phyloP scores from a whole-genome alignment of 371 early-diverging fungal genomes.

The Rhizopus microsporus region DNA sequence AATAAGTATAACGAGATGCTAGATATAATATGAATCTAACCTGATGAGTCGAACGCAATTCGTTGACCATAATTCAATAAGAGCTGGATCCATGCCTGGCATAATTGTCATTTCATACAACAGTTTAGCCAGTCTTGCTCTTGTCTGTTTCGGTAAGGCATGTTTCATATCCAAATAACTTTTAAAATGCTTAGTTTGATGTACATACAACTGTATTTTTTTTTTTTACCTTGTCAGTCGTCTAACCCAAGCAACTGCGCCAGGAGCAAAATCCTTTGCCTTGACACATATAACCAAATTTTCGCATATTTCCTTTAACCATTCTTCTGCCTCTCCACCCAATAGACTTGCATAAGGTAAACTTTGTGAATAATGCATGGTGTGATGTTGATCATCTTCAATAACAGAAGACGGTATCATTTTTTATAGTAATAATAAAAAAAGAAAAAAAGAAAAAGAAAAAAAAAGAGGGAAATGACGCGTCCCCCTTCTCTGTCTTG shows the following conservation, averaged over 20 bases:
- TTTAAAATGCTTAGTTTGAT: neutral
- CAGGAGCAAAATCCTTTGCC: slow-evolving; percentile 64
- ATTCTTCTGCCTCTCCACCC: slow-evolving; percentile 54
- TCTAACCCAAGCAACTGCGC: slow-evolving; percentile 59
- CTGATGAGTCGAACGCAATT: slow-evolving; percentile 59
- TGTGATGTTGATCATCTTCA: slow-evolving; percentile 42
- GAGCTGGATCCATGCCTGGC: slow-evolving; percentile 65
- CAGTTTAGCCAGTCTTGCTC: slow-evolving; percentile 59
- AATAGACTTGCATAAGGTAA: slow-evolving; percentile 60
- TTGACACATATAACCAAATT: slow-evolving; percentile 53
- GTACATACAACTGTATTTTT: too few species aligned
- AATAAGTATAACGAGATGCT: neutral
- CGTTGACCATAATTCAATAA: slow-evolving; percentile 60
- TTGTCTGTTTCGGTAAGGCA: slow-evolving; percentile 56
- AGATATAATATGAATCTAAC: slow-evolving; percentile 31
- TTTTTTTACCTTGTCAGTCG: slow-evolving; percentile 52
- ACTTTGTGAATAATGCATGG: slow-evolving; percentile 45
- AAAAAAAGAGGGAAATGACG: slow-evolving; percentile 11
- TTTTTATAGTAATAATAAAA: slow-evolving; percentile 9
- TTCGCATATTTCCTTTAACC: slow-evolving; percentile 55
- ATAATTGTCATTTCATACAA: slow-evolving; percentile 57
- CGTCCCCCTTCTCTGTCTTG: neutral
- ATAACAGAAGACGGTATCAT: slow-evolving; percentile 41
- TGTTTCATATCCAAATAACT: slow-evolving; percentile 73
- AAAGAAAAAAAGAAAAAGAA: slow-evolving; percentile 16